Conservation (phyloP, 176 grass and related monocot species). For the Juncus inflexus region DNA sequence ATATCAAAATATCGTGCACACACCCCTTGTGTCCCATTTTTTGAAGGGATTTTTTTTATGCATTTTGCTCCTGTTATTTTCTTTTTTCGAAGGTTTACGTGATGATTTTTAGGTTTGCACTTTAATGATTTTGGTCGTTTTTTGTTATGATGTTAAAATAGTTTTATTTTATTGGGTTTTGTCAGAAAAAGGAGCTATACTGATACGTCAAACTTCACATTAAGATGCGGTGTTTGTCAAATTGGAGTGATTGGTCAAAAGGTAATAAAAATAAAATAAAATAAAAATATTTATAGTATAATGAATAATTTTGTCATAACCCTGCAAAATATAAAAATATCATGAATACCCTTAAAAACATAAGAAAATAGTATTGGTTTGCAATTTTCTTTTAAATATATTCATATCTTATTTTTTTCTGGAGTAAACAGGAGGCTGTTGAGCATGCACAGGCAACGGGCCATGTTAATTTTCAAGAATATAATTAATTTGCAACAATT, state of each 20-base stretch:
- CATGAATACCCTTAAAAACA: background rate
- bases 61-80: no score
- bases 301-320: no score
- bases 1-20: background rate
- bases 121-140: no score
- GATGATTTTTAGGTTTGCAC: no score
- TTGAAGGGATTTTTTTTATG: no score
- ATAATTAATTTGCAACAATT: constrained; percentile 36
- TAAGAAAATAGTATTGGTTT: no score
- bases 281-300: background rate
- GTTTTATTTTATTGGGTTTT: background rate
- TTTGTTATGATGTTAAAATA: background rate
- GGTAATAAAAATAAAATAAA: constrained; percentile 27
- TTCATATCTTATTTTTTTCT: background rate
- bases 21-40: no score
- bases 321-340: no score
- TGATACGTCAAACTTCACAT: constrained; percentile 77
- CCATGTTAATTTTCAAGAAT: constrained; percentile 93
- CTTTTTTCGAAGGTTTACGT: no score
- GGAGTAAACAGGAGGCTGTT: constrained; percentile 59
- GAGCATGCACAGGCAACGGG: constrained; percentile 92
- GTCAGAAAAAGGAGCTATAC: constrained; percentile 87
- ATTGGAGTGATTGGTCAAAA: constrained; percentile 82
- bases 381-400: background rate
- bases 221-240: constrained; percentile 88